A percentile compares a stretch with the other conserved stretches of the same genome.
Evolutionary conservation across 306 rosid species (phyloP).

Genomic region (Ammopiptanthus mongolicus): DNA sequence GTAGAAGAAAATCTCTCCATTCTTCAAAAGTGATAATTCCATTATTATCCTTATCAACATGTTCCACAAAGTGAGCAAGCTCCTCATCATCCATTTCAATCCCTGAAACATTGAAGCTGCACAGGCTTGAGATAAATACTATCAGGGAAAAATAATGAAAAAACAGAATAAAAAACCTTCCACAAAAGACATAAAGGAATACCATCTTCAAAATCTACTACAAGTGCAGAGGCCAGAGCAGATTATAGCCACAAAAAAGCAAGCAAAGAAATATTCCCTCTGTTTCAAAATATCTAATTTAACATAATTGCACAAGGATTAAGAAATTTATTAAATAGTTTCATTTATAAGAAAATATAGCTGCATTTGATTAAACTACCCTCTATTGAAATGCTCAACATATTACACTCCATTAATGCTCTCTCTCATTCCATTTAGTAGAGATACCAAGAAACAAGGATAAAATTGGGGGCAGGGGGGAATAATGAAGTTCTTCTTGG

Average conservation of each 20-base stretch:
- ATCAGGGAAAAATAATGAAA: background rate
- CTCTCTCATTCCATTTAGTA: too few relatives aligned
- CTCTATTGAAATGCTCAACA: too few relatives aligned
- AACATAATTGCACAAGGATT: too few relatives aligned
- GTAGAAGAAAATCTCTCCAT: slow-evolving; percentile 59
- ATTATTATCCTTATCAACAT: slow-evolving; percentile 52
- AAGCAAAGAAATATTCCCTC: background rate
- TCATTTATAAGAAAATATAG: too few relatives aligned
- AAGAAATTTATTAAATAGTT: too few relatives aligned
- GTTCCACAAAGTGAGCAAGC: slow-evolving; percentile 54
- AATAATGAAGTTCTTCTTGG: background rate
- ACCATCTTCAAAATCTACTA: background rate
- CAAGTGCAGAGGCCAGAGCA: background rate
- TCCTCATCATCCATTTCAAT: slow-evolving; percentile 46
- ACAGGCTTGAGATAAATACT: slow-evolving; percentile 22
- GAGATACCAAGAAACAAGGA: background rate
- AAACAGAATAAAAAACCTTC: background rate
- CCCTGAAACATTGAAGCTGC: slow-evolving; percentile 34
- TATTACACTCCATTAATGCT: too few relatives aligned
- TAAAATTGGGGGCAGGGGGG: too few relatives aligned
- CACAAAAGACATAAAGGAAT: slow-evolving; percentile 1
- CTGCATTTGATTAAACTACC: too few relatives aligned
- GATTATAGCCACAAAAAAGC: background rate
- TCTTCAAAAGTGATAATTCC: slow-evolving; percentile 60
- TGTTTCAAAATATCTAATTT: background rate